Evolutionary conservation across 495 filamentous ascomycete genomes (phyloP).

Genomic region (Penicillium fimorum): DNA sequence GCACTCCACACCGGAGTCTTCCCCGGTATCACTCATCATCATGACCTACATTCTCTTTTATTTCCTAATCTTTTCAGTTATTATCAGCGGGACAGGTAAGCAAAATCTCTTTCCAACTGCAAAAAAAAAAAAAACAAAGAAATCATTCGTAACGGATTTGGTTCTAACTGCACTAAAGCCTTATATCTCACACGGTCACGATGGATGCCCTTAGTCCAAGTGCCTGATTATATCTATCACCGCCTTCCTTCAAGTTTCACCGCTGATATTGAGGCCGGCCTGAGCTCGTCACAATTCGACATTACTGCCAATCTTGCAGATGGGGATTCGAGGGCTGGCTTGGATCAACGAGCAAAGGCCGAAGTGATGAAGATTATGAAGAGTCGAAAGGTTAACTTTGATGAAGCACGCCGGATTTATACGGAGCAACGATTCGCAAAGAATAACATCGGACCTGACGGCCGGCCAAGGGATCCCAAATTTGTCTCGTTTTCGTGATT

Average conservation of each 20-base stretch:
- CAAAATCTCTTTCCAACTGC: constrained; percentile 2
- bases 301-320: constrained; percentile 72
- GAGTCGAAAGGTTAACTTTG: constrained; percentile 70
- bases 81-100: constrained; percentile 61
- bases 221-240: constrained; percentile 66
- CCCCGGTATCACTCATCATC: constrained; percentile 28
- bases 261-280: constrained; percentile 79
- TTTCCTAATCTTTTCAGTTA: constrained; percentile 60
- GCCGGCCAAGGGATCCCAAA: constrained; percentile 86
- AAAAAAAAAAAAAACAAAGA: neutral
- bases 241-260: constrained; percentile 71
- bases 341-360: constrained; percentile 74
- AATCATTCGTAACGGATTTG: constrained; percentile 1
- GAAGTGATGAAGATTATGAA: constrained; percentile 90
- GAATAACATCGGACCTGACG: constrained; percentile 86
- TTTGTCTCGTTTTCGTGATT: constrained; percentile 85
- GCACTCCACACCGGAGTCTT: neutral
- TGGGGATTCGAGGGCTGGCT: constrained; percentile 72
- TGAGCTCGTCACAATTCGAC: constrained; percentile 79
- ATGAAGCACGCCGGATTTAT: constrained; percentile 84
- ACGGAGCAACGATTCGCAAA: constrained; percentile 80
- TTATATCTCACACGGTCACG: constrained; percentile 75
- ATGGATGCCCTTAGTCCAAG: constrained; percentile 66
- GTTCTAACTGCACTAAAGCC: constrained; percentile 37
- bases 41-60: constrained; percentile 79